Evolutionary conservation across 805 yeast species (phyloP).

Genomic region (Clavispora vitiphila): DNA sequence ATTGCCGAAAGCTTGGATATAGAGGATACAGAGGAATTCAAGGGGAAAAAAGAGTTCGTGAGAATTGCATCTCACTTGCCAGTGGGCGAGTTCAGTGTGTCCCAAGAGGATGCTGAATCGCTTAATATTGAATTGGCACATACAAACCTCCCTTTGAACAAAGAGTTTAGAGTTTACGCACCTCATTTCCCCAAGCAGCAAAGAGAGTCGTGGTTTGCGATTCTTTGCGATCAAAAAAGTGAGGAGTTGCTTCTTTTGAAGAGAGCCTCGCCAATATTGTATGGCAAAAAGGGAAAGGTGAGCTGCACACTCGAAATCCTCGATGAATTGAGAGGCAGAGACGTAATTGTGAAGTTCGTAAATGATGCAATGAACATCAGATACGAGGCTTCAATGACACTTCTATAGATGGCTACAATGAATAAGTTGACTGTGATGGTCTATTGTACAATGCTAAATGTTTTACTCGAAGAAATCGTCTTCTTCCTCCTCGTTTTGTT

Average conservation of each 20-base stretch:
- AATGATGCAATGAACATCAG: conserved; percentile 64
- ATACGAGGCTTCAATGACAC: conserved; percentile 26
- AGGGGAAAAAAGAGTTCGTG: conserved; percentile 42
- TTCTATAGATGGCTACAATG: neutral
- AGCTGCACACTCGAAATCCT: conserved; percentile 46
- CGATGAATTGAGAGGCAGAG: conserved; percentile 41
- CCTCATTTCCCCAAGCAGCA: conserved; percentile 87
- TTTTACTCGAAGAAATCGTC: conserved; percentile 25
- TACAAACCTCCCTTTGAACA: conserved; percentile 43
- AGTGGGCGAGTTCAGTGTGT: conserved; percentile 42
- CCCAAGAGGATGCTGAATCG: conserved; percentile 30
- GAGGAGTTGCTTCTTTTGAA: conserved; percentile 62
- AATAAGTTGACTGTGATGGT: neutral
- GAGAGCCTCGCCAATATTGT: conserved; percentile 61
- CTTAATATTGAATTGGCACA: conserved; percentile 49
- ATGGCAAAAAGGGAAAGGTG: conserved; percentile 35
- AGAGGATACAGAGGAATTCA: conserved; percentile 8
- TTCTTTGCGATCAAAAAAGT: conserved; percentile 46
- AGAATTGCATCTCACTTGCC: conserved; percentile 58
- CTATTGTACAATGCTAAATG: conserved; percentile 5
- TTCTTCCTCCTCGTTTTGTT: conserved; percentile 16
- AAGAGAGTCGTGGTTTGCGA: conserved; percentile 88
- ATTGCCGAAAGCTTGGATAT: conserved; percentile 40
- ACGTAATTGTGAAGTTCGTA: conserved; percentile 45
- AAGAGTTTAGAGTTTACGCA: conserved; percentile 64